Conservation (phyloP, 495 filamentous ascomycete species). For the Trypethelium eluteriae region DNA sequence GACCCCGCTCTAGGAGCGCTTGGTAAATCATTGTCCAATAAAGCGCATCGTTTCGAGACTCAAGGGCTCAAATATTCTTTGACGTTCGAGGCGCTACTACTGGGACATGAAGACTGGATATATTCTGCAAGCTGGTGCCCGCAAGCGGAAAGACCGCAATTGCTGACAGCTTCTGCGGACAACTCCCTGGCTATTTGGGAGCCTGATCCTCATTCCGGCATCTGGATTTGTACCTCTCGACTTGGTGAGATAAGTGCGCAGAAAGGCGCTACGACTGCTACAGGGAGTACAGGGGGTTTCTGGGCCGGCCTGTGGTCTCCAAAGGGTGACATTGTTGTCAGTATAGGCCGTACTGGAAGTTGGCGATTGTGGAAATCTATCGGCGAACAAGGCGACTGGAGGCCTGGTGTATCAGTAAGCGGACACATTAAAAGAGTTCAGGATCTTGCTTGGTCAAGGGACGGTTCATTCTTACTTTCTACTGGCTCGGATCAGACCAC, state of each 20-base stretch:
- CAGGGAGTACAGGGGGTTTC: conserved; percentile 89
- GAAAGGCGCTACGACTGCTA: conserved; percentile 91
- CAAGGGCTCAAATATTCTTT: conserved; percentile 57
- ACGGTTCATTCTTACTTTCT: conserved; percentile 77
- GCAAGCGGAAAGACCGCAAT: conserved; percentile 48
- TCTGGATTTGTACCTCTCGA: conserved; percentile 78
- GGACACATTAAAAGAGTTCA: conserved; percentile 77
- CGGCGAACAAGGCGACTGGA: conserved; percentile 55
- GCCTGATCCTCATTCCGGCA: conserved; percentile 68
- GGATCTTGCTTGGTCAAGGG: conserved; percentile 73
- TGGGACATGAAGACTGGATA: conserved; percentile 98
- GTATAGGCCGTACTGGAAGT: conserved; percentile 82
- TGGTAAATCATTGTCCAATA: conserved; percentile 67
- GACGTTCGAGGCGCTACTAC: conserved; percentile 88
- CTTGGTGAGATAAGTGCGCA: conserved; percentile 89
- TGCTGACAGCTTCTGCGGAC: conserved; percentile 89
- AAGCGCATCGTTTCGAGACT: conserved; percentile 65
- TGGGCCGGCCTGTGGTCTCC: conserved; percentile 95
- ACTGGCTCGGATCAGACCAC: conserved; percentile 92
- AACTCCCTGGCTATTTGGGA: conserved; percentile 93
- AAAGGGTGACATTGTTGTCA: conserved; percentile 61
- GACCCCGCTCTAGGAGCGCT: conserved; percentile 53
- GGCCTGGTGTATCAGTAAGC: conserved; percentile 65
- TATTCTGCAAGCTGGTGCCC: conserved; percentile 75
- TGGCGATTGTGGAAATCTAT: conserved; percentile 76